Evolutionary conservation across 1,139 yeast genomes (phyloP), one percentile per base, ranked within the genome.

Genomic region (Sugiyamaella paludigena): DNA sequence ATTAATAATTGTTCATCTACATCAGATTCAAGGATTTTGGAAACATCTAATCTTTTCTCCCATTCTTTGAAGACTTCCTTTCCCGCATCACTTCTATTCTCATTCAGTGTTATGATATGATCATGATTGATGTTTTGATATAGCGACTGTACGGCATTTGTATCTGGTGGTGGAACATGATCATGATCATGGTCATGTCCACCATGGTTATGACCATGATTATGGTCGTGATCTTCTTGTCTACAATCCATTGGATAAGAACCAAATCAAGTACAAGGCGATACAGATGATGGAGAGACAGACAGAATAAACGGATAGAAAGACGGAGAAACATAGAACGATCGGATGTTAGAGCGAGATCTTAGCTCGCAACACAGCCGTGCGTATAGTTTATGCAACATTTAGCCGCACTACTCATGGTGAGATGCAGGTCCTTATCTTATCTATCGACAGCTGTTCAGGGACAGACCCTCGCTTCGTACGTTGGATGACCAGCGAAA

Each of bases 1-100:
- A 91, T 61, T 40, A 91, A 77, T 60, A 91, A 57, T 63, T 91
- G 96, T 51, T 84, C 80, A 62, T 92, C 98, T 3, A 86, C 81
- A 64, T 91, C 97, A 1, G 91, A 81, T 60, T 77, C 78, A 33
- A 89, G 70, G 34, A 73, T 74, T 8, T 77, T 26, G 2, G 68
- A 70, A 1, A 65, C 65, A 8, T 66, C 71, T 13, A 69, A 64
- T 2, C 76, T 64, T 33, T 75, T 66, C 36, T 75, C 73, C 74
- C 88, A 86, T 4, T 84, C 62, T 52, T 77, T 72, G 38, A 74
- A 66, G 3, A 84, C 63, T 8, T 77, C 45, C 12, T 59, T 58
- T 2, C 71, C 85, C 1, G 73, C 74, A 13, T 72, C 73, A 0
- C 74, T 75, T 51, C 80, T 81, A 7, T 73, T 71, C 41, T 82